Conservation (phyloP, 768 basidiomycete species). For the Hirschioporus abietinus region DNA sequence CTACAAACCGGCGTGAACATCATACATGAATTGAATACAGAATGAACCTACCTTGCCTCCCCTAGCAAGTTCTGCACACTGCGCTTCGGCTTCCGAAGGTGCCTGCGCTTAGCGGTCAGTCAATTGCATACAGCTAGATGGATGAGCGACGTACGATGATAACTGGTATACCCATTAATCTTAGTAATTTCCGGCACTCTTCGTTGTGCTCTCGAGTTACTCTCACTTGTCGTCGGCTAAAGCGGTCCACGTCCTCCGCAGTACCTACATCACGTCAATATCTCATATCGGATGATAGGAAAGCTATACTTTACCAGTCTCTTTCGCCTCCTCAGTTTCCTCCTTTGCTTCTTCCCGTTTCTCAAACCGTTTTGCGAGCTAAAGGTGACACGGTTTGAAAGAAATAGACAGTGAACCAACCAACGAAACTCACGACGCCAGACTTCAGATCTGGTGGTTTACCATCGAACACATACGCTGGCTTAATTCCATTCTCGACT, state of each 20-base stretch:
- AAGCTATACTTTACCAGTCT: conserved; percentile 52
- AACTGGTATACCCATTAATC: conserved; percentile 95
- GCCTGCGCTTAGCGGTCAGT: conserved; percentile 48
- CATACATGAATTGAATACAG: neutral
- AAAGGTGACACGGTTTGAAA: conserved; percentile 8
- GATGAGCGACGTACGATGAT: conserved; percentile 59
- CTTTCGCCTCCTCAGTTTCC: conserved; percentile 94
- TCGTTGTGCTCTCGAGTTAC: conserved; percentile 96
- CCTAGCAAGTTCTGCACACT: conserved; percentile 96
- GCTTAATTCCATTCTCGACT: conserved; percentile 98
- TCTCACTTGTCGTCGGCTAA: conserved; percentile 86
- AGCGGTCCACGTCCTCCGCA: conserved; percentile 86
- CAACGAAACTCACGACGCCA: conserved; percentile 70
- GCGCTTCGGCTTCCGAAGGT: conserved; percentile 97
- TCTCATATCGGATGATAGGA: conserved; percentile 72
- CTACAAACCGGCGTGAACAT: conserved; percentile 30
- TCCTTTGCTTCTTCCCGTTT: conserved; percentile 89
- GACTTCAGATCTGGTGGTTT: conserved; percentile 97
- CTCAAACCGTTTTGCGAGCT: conserved; percentile 97
- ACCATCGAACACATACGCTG: conserved; percentile 96
- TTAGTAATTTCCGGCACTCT: conserved; percentile 82
- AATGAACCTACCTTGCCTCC: conserved; percentile 68
- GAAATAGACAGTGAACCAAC: conserved; percentile 5
- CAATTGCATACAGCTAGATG: neutral
- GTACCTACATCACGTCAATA: conserved; percentile 88